These are phyloP conservation scores for Colletotrichum nymphaeae DNA, from an alignment of 2,329 filamentous ascomycete genomes.

Conservation along the genomic window DNA sequence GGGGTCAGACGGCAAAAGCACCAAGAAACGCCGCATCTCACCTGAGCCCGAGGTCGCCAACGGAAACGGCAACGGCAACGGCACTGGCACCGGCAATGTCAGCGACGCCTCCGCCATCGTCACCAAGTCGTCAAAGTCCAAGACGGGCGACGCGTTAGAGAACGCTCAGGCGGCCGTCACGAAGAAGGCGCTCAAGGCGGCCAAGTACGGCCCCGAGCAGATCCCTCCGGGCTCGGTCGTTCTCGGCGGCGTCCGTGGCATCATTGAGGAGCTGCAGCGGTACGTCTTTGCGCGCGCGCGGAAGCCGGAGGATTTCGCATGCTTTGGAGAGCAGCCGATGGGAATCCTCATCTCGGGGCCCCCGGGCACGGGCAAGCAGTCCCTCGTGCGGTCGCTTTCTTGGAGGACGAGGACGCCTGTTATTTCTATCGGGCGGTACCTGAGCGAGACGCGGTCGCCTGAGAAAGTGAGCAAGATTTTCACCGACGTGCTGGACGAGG, in stretches of 20 bases:
- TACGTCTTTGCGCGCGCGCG: conserved; percentile 22
- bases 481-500: conserved; percentile 72
- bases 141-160: conserved; percentile 5
- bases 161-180: background rate
- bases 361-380: conserved; percentile 83
- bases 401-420: conserved; percentile 79
- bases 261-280: conserved; percentile 15
- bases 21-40: conserved; percentile 39
- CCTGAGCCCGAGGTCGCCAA: conserved; percentile 34
- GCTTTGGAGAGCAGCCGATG: conserved; percentile 54
- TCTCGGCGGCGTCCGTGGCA: conserved; percentile 21
- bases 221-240: conserved; percentile 30
- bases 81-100: conserved; percentile 16
- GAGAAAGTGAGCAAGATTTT: conserved; percentile 54
- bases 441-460: conserved; percentile 44
- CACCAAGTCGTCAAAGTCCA: conserved; percentile 12
- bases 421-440: conserved; percentile 61
- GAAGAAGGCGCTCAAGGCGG: conserved; percentile 30
- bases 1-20: conserved; percentile 35
- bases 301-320: conserved; percentile 18
- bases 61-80: background rate
- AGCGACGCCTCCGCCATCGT: conserved; percentile 30
- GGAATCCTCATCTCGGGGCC: conserved; percentile 84
- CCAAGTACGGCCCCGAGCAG: conserved; percentile 35
- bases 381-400: conserved; percentile 80